A percentile compares a stretch with the other conserved stretches of the same genome.
Conservation (phyloP, 495 filamentous ascomycete species). For the Amorphotheca resinae region DNA sequence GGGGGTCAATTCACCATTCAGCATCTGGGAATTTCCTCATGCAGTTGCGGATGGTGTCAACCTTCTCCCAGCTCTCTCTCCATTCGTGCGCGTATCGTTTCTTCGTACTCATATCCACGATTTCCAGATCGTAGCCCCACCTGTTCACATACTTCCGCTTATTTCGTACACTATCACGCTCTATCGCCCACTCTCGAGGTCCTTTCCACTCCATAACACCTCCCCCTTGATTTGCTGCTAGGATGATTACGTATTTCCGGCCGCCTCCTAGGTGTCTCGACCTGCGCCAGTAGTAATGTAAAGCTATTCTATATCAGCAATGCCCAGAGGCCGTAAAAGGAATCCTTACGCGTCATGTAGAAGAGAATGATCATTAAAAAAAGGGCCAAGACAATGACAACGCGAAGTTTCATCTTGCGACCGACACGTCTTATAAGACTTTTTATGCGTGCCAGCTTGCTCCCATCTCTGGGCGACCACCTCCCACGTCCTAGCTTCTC, state of each 20-base stretch:
- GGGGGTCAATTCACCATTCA: slow-evolving; percentile 62
- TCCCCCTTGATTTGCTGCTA: slow-evolving; percentile 87
- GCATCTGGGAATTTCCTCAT: slow-evolving; percentile 91
- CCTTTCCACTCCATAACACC: slow-evolving; percentile 99
- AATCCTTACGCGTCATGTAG: slow-evolving; percentile 52
- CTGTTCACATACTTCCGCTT: slow-evolving; percentile 74
- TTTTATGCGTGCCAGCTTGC: slow-evolving; percentile 15
- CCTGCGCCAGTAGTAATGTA: slow-evolving; percentile 37
- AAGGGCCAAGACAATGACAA: slow-evolving; percentile 45
- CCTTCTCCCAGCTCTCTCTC: slow-evolving; percentile 99
- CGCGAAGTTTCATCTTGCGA: slow-evolving; percentile 38
- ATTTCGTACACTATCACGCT: slow-evolving; percentile 89
- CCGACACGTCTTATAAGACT: slow-evolving; percentile 12
- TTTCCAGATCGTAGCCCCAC: slow-evolving; percentile 94
- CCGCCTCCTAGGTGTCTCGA: slow-evolving; percentile 57
- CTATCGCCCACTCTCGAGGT: slow-evolving; percentile 92
- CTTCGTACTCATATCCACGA: slow-evolving; percentile 96
- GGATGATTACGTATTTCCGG: slow-evolving; percentile 82
- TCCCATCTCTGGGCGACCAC: slow-evolving; percentile 29
- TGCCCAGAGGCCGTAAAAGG: neutral
- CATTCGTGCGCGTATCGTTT: slow-evolving; percentile 98
- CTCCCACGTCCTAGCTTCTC: slow-evolving; percentile 50
- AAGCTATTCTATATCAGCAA: slow-evolving; percentile 21
- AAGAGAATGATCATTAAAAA: slow-evolving; percentile 52
- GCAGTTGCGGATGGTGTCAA: slow-evolving; percentile 82